Conservation (phyloP, 2,329 filamentous ascomycete species). For the Colletotrichum plurivorum region DNA sequence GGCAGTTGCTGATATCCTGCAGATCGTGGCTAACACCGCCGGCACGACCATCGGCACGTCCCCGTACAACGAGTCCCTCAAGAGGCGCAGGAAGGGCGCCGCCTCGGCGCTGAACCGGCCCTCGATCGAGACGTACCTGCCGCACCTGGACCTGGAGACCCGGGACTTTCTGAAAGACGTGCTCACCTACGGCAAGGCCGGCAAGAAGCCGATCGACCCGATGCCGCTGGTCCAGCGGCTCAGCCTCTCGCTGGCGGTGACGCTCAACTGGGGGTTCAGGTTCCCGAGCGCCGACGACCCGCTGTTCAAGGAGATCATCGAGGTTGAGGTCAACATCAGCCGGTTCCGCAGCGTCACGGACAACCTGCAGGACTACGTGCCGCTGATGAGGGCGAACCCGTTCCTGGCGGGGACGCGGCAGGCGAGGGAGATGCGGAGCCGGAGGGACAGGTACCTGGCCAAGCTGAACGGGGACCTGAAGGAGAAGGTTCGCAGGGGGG, state of each 20-base stretch:
- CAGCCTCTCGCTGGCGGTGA: conserved; percentile 74
- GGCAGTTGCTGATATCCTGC: conserved; percentile 42
- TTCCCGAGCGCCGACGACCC: conserved; percentile 32
- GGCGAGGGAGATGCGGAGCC: conserved; percentile 40
- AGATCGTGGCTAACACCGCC: conserved; percentile 58
- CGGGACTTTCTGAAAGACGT: conserved; percentile 71
- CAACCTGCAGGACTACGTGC: conserved; percentile 45
- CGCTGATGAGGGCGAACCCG: conserved; percentile 40
- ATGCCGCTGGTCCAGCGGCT: conserved; percentile 74
- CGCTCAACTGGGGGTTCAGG: conserved; percentile 75
- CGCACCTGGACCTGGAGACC: conserved; percentile 66
- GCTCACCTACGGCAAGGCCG: conserved; percentile 68
- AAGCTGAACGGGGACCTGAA: conserved; percentile 41
- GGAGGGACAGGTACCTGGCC: conserved; percentile 42
- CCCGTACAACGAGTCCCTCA: conserved; percentile 78
- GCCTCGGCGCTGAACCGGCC: conserved; percentile 76
- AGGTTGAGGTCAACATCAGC: conserved; percentile 44
- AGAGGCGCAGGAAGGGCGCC: conserved; percentile 74
- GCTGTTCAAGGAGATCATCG: conserved; percentile 43
- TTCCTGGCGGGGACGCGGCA: conserved; percentile 35
- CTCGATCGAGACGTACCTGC: conserved; percentile 76
- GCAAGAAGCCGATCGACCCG: conserved; percentile 70
- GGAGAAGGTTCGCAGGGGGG: conserved; percentile 59
- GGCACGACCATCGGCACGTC: conserved; percentile 71
- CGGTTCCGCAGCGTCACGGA: conserved; percentile 42